phyloP scores from a whole-genome alignment of 2,329 filamentous ascomycete species.

The Neopestalotiopsis sp. region DNA sequence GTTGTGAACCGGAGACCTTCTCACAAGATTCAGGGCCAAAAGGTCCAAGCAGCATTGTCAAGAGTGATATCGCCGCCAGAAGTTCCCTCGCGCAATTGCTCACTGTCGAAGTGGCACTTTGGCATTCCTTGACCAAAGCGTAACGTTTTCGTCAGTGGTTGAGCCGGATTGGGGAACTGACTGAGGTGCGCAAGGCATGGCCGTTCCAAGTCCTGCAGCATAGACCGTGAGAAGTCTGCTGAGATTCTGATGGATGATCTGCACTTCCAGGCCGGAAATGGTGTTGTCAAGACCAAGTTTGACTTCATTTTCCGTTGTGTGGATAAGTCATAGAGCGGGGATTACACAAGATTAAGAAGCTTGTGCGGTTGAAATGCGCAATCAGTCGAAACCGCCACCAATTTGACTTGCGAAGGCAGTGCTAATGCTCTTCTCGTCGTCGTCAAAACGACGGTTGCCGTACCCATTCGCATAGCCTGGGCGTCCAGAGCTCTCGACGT shows the following conservation, averaged over 20 bases:
- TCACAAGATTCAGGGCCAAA: not conserved
- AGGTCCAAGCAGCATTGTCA: not conserved
- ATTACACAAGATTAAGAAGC: conserved; percentile 3
- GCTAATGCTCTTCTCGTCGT: conserved; percentile 94
- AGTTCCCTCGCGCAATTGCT: not conserved
- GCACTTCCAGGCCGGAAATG: conserved; percentile 4
- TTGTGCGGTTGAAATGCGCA: not conserved
- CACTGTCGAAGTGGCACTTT: not conserved
- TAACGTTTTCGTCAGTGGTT: not conserved
- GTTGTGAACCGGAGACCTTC: not conserved
- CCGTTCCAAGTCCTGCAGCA: conserved; percentile 12
- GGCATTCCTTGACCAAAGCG: not conserved
- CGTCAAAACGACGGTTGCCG: conserved; percentile 73
- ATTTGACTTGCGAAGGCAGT: conserved; percentile 97
- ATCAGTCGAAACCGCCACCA: conserved; percentile 56
- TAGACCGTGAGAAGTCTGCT: conserved; percentile 1
- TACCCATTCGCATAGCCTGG: conserved; percentile 71
- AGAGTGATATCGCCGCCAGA: not conserved
- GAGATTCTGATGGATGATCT: conserved; percentile 5
- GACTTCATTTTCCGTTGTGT: conserved; percentile 1
- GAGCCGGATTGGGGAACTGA: not conserved
- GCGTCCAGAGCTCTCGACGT: conserved; percentile 84
- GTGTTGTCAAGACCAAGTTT: not conserved
- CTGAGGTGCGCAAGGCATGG: not conserved
- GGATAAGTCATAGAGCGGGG: conserved; percentile 5